Evolutionary conservation across 495 filamentous ascomycete species (phyloP).

Genomic region (Trichoderma virens): DNA sequence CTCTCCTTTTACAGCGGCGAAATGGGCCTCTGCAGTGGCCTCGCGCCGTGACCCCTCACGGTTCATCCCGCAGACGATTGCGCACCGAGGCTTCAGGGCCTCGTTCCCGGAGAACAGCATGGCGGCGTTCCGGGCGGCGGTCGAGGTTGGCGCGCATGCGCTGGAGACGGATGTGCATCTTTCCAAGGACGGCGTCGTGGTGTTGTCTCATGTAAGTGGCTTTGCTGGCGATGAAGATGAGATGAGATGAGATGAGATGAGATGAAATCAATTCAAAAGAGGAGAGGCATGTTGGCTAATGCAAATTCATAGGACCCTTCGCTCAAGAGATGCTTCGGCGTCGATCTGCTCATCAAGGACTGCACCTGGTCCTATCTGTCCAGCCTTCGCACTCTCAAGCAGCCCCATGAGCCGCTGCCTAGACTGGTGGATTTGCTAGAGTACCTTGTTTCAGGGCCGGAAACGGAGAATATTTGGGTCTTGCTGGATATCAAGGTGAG

Average conservation of each 20-base stretch:
- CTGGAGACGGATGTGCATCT: slow-evolving; percentile 86
- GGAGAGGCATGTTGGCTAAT: too few relatives aligned
- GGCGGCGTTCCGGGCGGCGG: slow-evolving; percentile 63
- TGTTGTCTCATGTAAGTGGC: slow-evolving; percentile 77
- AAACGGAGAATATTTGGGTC: slow-evolving; percentile 61
- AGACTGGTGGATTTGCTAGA: slow-evolving; percentile 67
- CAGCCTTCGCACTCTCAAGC: slow-evolving; percentile 55
- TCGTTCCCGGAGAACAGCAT: slow-evolving; percentile 82
- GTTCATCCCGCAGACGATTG: slow-evolving; percentile 63
- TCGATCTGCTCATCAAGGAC: slow-evolving; percentile 59
- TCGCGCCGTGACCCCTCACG: not conserved
- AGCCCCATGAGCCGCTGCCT: slow-evolving; percentile 65
- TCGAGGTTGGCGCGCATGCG: slow-evolving; percentile 66
- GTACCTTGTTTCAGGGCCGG: slow-evolving; percentile 52
- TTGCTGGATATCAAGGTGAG: slow-evolving; percentile 81
- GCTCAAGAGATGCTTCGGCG: slow-evolving; percentile 73
- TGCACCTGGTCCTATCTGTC: slow-evolving; percentile 67
- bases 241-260: slow-evolving; percentile 1
- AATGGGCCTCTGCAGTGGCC: not conserved
- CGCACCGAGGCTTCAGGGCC: slow-evolving; percentile 78
- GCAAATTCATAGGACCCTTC: slow-evolving; percentile 52
- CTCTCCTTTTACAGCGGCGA: not conserved
- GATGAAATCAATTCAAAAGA: not conserved
- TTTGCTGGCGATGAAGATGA: not conserved
- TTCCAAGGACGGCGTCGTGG: slow-evolving; percentile 73